Conservation (phyloP, 139 green algal genomes). For the Asterochloris erici region DNA sequence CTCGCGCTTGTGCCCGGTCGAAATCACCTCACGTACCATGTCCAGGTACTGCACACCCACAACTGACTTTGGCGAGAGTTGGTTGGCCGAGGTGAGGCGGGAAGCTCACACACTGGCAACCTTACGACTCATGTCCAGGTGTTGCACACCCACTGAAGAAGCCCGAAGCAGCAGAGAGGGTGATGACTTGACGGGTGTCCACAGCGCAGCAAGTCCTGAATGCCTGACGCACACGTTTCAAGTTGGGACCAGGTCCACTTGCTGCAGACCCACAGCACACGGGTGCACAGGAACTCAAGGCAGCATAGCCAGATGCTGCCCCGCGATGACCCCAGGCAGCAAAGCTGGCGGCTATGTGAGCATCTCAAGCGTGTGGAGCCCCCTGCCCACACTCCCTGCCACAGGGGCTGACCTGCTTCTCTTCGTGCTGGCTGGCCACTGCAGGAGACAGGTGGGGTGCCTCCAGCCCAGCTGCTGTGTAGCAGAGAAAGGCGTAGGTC, state of each 20-base stretch:
- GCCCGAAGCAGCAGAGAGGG: no score
- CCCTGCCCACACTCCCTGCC: background rate
- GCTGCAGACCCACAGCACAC: no score
- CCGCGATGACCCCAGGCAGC: no score
- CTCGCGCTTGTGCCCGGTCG: constrained; percentile 59
- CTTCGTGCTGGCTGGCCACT: constrained; percentile 72
- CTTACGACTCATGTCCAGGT: no score
- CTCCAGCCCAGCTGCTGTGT: constrained; percentile 30
- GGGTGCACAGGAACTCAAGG: no score
- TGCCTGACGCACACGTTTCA: no score
- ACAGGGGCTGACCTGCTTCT: constrained; percentile 65
- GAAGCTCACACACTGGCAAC: no score
- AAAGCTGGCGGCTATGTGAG: no score
- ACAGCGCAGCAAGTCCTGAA: background rate
- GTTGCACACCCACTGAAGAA: no score
- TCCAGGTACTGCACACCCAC: constrained; percentile 86
- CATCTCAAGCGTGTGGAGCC: no score
- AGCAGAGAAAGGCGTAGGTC: constrained; percentile 77
- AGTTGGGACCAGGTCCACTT: no score
- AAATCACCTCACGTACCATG: constrained; percentile 84
- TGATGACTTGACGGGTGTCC: background rate
- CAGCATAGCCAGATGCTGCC: no score
- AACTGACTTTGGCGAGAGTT: background rate
- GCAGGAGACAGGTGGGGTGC: constrained; percentile 36
- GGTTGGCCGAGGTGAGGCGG: background rate